These are phyloP conservation scores for Sporodiniella umbellata DNA, from an alignment of 371 early-diverging fungal genomes.

Conservation along the genomic window DNA sequence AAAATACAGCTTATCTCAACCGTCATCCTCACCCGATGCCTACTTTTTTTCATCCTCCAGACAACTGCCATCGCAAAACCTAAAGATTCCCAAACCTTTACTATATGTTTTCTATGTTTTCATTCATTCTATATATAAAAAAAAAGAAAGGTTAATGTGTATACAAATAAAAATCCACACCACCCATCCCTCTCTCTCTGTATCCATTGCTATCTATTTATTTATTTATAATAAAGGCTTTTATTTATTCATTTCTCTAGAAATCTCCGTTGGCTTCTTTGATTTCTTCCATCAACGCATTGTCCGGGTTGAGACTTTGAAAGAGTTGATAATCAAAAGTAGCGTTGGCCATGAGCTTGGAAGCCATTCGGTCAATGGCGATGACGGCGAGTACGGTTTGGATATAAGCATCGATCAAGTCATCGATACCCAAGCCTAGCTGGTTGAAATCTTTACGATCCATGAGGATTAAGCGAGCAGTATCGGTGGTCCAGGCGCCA, in stretches of 20 bases:
- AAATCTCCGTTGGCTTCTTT: constrained; percentile 47
- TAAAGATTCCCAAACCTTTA: too few relatives aligned
- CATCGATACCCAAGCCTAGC: constrained; percentile 87
- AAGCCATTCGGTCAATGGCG: constrained; percentile 88
- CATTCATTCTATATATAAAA: too few relatives aligned
- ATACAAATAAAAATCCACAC: too few relatives aligned
- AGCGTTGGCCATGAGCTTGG: constrained; percentile 63
- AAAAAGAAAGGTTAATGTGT: too few relatives aligned
- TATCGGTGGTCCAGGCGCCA: constrained; percentile 85
- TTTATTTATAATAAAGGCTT: background rate
- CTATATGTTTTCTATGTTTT: too few relatives aligned
- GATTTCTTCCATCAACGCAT: constrained; percentile 76
- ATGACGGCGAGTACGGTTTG: constrained; percentile 88
- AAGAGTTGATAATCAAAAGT: constrained; percentile 80
- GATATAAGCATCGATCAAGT: constrained; percentile 91
- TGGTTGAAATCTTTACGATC: constrained; percentile 93
- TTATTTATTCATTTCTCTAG: background rate
- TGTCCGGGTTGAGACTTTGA: constrained; percentile 84
- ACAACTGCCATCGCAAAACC: too few relatives aligned
- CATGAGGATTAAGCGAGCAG: constrained; percentile 83
- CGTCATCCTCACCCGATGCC: too few relatives aligned
- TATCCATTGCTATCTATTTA: background rate
- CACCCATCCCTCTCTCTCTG: too few relatives aligned
- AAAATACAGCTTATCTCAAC: too few relatives aligned
- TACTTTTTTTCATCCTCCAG: too few relatives aligned